A percentile compares a stretch with the other conserved stretches of the same genome.
These are phyloP conservation scores for Solanum medicagineum DNA, from an alignment of 257 asterid species.

Conservation along the genomic window DNA sequence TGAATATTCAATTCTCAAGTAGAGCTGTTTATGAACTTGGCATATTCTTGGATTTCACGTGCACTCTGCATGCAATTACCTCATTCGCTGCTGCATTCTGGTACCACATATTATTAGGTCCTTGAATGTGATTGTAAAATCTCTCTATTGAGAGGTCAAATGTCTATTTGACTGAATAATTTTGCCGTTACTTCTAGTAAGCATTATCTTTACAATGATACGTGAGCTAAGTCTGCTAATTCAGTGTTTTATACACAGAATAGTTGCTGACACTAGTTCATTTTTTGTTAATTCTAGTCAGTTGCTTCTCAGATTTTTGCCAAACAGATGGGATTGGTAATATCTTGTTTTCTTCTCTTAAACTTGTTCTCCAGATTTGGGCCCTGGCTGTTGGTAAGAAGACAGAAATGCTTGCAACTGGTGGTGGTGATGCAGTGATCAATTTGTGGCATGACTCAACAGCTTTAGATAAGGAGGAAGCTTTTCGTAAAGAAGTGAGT, in stretches of 20 bases:
- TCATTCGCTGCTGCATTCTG: not conserved
- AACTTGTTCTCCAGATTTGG: conserved; percentile 58
- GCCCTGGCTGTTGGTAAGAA: conserved; percentile 82
- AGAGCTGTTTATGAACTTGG: not conserved
- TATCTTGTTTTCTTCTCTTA: not conserved
- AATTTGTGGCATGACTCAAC: conserved; percentile 98
- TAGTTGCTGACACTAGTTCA: not conserved
- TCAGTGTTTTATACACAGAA: not conserved
- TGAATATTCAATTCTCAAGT: not conserved
- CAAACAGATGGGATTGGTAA: not conserved
- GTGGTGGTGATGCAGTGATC: conserved; percentile 89
- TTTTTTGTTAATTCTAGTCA: not conserved
- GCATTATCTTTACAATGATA: not conserved
- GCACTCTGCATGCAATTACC: not conserved
- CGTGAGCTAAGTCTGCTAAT: not conserved
- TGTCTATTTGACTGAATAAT: not conserved
- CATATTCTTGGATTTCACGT: not conserved
- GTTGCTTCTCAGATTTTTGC: not conserved
- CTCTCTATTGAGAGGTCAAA: not conserved
- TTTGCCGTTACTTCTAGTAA: not conserved
- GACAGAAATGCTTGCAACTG: conserved; percentile 94
- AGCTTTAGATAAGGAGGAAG: conserved; percentile 77
- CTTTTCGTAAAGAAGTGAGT: conserved; percentile 79
- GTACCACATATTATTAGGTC: not conserved
- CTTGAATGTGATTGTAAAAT: not conserved